Evolutionary conservation across 495 filamentous ascomycete genomes (phyloP).

Genomic region (Pseudevernia furfuracea): DNA sequence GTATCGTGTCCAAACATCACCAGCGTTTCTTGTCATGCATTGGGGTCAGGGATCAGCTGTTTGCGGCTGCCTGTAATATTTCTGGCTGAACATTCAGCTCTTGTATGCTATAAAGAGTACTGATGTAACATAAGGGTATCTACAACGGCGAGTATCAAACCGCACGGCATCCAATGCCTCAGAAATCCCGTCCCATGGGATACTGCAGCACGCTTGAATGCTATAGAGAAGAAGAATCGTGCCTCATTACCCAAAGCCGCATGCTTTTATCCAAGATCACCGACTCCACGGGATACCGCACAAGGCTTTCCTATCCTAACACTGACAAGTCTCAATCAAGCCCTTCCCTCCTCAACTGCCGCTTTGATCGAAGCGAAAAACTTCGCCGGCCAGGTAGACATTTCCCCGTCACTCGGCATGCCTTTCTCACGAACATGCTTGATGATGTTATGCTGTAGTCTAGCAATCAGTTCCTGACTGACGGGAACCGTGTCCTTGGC

Average conservation of each 20-base stretch:
- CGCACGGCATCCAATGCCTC: not conserved
- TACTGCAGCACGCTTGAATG: conserved; percentile 9
- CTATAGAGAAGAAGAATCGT: conserved; percentile 8
- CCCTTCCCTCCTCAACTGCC: conserved; percentile 47
- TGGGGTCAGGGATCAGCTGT: not conserved
- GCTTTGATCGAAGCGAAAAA: conserved; percentile 59
- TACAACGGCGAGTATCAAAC: not conserved
- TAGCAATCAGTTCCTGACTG: conserved; percentile 63
- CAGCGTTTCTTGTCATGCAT: not conserved
- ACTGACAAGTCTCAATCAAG: not conserved
- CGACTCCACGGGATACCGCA: not conserved
- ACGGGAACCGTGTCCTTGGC: conserved; percentile 61
- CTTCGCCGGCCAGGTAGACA: conserved; percentile 59
- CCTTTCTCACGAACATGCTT: conserved; percentile 60
- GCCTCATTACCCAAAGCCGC: conserved; percentile 12
- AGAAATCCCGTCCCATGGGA: conserved; percentile 8
- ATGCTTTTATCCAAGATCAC: conserved; percentile 4
- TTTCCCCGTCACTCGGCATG: conserved; percentile 62
- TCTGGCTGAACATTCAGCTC: not conserved
- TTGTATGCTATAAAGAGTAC: conserved; percentile 6
- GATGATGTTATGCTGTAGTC: conserved; percentile 71
- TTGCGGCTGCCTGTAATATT: not conserved
- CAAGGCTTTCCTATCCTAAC: not conserved
- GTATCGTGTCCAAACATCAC: not conserved
- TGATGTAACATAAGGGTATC: conserved; percentile 9